phyloP scores from a whole-genome alignment of 208 protist genomes.

The Crithidia bombi region DNA sequence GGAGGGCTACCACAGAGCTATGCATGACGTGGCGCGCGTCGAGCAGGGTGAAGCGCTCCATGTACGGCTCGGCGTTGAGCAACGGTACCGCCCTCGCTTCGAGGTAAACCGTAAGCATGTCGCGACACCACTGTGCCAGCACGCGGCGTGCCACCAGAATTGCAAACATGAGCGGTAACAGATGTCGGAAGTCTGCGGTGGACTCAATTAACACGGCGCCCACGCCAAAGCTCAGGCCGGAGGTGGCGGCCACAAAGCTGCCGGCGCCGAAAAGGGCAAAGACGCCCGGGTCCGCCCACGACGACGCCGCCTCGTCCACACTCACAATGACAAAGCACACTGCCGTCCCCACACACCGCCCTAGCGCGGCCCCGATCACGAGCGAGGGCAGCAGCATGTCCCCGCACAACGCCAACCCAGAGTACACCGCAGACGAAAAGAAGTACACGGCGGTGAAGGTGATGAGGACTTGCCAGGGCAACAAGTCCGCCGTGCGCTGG shows the following conservation, averaged over 20 bases:
- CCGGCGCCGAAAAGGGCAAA: constrained; percentile 70
- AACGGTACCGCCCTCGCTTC: constrained; percentile 49
- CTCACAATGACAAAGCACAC: constrained; percentile 17
- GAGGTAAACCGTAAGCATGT: constrained; percentile 51
- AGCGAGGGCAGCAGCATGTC: constrained; percentile 39
- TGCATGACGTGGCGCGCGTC: constrained; percentile 56
- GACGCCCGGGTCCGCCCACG: constrained; percentile 60
- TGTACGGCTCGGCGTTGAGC: constrained; percentile 48
- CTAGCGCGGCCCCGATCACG: constrained; percentile 45
- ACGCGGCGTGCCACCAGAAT: constrained; percentile 53
- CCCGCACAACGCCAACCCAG: constrained; percentile 40
- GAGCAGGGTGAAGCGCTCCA: constrained; percentile 52
- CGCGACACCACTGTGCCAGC: constrained; percentile 41
- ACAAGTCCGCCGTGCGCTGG: constrained; percentile 43
- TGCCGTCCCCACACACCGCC: constrained; percentile 35
- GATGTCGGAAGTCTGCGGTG: constrained; percentile 56
- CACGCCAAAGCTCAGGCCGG: constrained; percentile 55
- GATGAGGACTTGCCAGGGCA: constrained; percentile 34
- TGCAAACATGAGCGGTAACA: constrained; percentile 60
- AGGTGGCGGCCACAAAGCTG: constrained; percentile 54
- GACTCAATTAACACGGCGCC: constrained; percentile 55
- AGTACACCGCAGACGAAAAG: constrained; percentile 48
- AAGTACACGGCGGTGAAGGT: constrained; percentile 53
- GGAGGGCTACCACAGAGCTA: constrained; percentile 37
- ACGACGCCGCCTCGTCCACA: neutral